Conservation (phyloP, 2,329 filamentous ascomycete genomes). For the Fusarium liriodendri region DNA sequence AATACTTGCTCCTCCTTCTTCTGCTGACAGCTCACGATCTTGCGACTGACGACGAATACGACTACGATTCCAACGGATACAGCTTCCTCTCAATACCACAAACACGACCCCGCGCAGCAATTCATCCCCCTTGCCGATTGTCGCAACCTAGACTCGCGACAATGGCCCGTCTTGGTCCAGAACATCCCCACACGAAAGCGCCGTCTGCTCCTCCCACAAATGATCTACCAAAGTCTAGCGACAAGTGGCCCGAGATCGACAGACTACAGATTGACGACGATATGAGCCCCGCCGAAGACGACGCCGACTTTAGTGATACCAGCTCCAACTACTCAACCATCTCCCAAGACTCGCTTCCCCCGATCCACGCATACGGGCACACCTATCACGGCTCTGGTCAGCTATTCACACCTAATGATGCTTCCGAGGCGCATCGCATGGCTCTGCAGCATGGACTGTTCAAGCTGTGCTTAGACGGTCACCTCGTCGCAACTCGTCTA, state of each 20-base stretch:
- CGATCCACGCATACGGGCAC: slow-evolving; percentile 50
- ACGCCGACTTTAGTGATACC: slow-evolving; percentile 43
- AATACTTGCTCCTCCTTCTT: not conserved
- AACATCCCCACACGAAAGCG: slow-evolving; percentile 16
- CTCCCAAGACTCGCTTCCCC: slow-evolving; percentile 48
- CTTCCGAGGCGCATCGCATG: slow-evolving; percentile 47
- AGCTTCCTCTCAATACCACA: not conserved
- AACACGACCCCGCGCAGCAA: not conserved
- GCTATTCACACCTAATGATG: slow-evolving; percentile 50
- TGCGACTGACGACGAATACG: slow-evolving; percentile 8
- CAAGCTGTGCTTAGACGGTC: slow-evolving; percentile 49
- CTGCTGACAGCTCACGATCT: not conserved
- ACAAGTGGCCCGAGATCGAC: slow-evolving; percentile 14
- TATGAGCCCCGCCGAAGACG: slow-evolving; percentile 34
- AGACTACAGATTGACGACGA: slow-evolving; percentile 20
- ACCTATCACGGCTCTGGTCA: slow-evolving; percentile 52
- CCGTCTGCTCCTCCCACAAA: slow-evolving; percentile 5
- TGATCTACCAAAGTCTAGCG: slow-evolving; percentile 17
- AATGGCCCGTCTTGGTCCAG: slow-evolving; percentile 26
- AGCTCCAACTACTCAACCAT: slow-evolving; percentile 50
- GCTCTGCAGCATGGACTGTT: slow-evolving; percentile 50
- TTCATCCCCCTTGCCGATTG: slow-evolving; percentile 17
- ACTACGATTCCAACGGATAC: slow-evolving; percentile 1
- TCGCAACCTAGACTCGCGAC: slow-evolving; percentile 13
- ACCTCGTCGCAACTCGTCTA: slow-evolving; percentile 46